Base-by-base conservation (phyloP, 129 eudicot species). In the Lonicera japonica region DNA sequence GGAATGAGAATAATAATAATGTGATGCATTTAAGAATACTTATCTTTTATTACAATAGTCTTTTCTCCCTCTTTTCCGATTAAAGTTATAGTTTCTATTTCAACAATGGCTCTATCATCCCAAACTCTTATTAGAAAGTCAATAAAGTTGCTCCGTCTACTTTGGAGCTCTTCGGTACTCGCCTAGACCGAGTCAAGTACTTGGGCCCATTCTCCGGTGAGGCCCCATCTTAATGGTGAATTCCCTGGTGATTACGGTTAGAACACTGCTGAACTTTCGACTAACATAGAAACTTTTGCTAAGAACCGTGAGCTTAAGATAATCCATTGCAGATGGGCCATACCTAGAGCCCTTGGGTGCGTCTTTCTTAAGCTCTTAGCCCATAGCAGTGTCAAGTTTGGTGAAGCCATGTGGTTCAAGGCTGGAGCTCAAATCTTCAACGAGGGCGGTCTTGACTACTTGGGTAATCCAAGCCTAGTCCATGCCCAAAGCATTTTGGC, bases 31-130 rank as follows among this genome's bases (percentile, higher is more conserved):
- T n/a, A n/a, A n/a, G n/a, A n/a, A n/a, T n/a, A n/a, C n/a, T n/a
- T n/a, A n/a, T n/a, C n/a, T 6, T 51, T 12, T 17, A 15, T 51
- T 12, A 17, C 56, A 51, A 20, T 51, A 51, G 3, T 51, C 0
- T 17, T 51, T 17, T 18, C 17, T 12, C 21, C 56, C 16, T 15
- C 17, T 6, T 20, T 51, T 51, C 17, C 29, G 20, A 38, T 10
- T 40, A 11, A n/a, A 13, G 29, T 65, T 11, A 75, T 77, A 77
- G 77, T 77, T 11, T 54, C 82, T 22, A 70, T n/a, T n/a, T n/a
- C 82, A 2, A 66, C 77, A 43, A 77, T 70, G 82, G 72, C 82
- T 43, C 73, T 77, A 21, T 77, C 77, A 12, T 77, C 82, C 61
- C 74, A 74, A 11, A 45, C 70, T 22, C 25, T 75, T 2, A 72